Conservation (phyloP, 768 basidiomycete species). For the Nidula microcarpa region DNA sequence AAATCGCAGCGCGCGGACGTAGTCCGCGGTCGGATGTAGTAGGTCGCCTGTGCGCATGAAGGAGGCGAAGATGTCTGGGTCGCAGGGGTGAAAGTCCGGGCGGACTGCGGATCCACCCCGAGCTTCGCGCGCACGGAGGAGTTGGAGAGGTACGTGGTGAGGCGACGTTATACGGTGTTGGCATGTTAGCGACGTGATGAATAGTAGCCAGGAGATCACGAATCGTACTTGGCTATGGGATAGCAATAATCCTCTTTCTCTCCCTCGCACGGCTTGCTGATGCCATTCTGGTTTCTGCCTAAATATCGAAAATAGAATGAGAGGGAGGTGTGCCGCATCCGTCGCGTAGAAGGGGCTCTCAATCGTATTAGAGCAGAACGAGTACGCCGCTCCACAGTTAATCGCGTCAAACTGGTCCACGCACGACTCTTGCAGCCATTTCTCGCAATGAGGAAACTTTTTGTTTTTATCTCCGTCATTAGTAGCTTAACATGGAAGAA, state of each 20-base stretch:
- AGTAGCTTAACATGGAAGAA: background rate
- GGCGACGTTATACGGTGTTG: conserved; percentile 50
- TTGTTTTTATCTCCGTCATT: too few species aligned
- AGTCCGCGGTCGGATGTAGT: conserved; percentile 43
- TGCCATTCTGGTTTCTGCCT: conserved; percentile 64
- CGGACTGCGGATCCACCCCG: conserved; percentile 56
- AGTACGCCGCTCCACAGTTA: conserved; percentile 56
- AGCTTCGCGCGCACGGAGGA: conserved; percentile 49
- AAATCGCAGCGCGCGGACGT: conserved; percentile 51
- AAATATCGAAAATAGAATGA: background rate
- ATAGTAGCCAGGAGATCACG: background rate
- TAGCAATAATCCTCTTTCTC: conserved; percentile 54
- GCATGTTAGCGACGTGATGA: background rate
- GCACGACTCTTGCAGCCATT: conserved; percentile 52
- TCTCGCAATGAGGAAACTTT: conserved; percentile 64
- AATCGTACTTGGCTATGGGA: conserved; percentile 37
- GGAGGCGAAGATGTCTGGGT: conserved; percentile 34
- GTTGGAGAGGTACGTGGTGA: conserved; percentile 59
- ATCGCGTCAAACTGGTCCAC: conserved; percentile 63
- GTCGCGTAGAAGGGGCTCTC: conserved; percentile 33
- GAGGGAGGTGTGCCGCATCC: conserved; percentile 22
- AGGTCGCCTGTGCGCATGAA: conserved; percentile 48
- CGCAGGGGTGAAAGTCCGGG: conserved; percentile 29
- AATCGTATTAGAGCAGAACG: conserved; percentile 57
- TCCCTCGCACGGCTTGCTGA: conserved; percentile 59